Evolutionary conservation across 257 asterid species (phyloP).

Genomic region (Apocynum venetum): DNA sequence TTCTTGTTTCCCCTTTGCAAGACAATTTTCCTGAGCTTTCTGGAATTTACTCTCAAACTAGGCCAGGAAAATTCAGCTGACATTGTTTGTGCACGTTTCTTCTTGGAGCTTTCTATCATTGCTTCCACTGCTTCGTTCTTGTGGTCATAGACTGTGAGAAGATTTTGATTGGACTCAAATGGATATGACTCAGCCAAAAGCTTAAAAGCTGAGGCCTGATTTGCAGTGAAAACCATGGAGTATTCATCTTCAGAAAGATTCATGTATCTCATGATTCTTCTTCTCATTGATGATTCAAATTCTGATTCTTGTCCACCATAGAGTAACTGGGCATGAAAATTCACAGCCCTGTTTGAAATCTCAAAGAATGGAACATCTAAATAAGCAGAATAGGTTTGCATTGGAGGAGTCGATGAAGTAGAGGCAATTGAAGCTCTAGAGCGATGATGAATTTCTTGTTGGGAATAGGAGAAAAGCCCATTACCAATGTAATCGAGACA

Average conservation of each 20-base stretch:
- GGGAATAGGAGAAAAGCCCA: constrained; percentile 71
- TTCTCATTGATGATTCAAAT: constrained; percentile 38
- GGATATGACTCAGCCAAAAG: constrained; percentile 67
- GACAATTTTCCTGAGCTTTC: constrained; percentile 44
- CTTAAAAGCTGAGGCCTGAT: constrained; percentile 66
- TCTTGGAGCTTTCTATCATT: constrained; percentile 40
- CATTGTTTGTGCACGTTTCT: constrained; percentile 36
- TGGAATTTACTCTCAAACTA: constrained; percentile 43
- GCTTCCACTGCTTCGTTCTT: constrained; percentile 53
- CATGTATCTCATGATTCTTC: constrained; percentile 61
- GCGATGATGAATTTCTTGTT: constrained; percentile 22
- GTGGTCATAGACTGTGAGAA: constrained; percentile 61
- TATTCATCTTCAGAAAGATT: constrained; percentile 63
- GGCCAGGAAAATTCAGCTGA: constrained; percentile 86
- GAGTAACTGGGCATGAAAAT: constrained; percentile 39
- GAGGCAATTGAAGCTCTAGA: constrained; percentile 31
- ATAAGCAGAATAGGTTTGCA: background rate
- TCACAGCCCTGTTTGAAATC: constrained; percentile 40
- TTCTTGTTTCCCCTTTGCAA: constrained; percentile 28
- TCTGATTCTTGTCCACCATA: constrained; percentile 41
- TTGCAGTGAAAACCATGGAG: constrained; percentile 63
- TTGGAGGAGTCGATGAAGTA: constrained; percentile 32
- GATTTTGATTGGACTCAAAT: constrained; percentile 36
- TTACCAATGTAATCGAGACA: constrained; percentile 79
- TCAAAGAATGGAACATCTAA: constrained; percentile 40